phyloP scores from a whole-genome alignment of 2,329 filamentous ascomycete genomes.

The Trichocomaceae sp. region DNA sequence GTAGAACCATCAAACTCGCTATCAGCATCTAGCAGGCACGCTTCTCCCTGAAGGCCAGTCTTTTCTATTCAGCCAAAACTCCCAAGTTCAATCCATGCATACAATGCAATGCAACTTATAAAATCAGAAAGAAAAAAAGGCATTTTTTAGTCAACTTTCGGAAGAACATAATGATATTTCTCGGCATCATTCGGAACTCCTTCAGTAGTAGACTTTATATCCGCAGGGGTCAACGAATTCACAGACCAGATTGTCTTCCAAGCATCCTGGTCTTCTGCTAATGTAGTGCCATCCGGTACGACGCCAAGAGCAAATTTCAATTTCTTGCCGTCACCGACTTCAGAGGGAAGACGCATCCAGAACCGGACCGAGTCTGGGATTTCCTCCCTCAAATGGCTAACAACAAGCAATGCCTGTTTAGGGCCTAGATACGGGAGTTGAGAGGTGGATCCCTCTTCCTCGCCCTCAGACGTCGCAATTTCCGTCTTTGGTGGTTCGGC shows the following conservation, averaged over 20 bases:
- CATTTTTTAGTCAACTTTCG: not conserved
- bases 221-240: constrained; percentile 4
- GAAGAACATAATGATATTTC: constrained; percentile 7
- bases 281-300: constrained; percentile 17
- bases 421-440: constrained; percentile 9
- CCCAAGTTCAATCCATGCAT: not conserved
- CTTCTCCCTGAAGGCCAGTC: not conserved
- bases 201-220: not conserved
- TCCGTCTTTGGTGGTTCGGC: constrained; percentile 23
- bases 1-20: not conserved
- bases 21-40: not conserved
- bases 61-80: not conserved
- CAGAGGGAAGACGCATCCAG: constrained; percentile 71
- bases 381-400: constrained; percentile 86
- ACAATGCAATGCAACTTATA: not conserved
- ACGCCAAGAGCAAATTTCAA: constrained; percentile 29
- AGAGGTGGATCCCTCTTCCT: not conserved
- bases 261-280: constrained; percentile 16
- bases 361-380: constrained; percentile 76
- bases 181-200: constrained; percentile 6
- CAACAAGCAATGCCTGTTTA: constrained; percentile 78
- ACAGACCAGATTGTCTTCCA: constrained; percentile 27
- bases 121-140: not conserved
- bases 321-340: constrained; percentile 17
- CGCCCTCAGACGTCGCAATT: no score